These are phyloP conservation scores for Pseudohalonectria lignicola DNA, from an alignment of 2,329 filamentous ascomycete genomes.

Conservation along the genomic window DNA sequence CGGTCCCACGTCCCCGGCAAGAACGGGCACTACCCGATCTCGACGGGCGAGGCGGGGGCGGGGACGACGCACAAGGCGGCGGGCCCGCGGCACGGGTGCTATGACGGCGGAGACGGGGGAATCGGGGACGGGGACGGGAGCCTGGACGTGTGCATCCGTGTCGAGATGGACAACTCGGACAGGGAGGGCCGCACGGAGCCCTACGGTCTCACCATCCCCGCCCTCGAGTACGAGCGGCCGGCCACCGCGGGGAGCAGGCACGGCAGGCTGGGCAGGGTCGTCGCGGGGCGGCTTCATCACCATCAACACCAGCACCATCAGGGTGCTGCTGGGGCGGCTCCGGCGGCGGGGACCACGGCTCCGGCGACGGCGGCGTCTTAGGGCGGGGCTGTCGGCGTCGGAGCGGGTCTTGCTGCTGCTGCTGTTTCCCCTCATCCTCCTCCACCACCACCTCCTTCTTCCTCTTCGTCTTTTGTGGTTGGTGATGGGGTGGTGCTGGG, in stretches of 20 bases:
- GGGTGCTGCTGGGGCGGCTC: background rate
- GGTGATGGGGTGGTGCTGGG: too few relatives aligned
- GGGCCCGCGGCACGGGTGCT: slow-evolving; percentile 40
- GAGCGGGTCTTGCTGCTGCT: background rate
- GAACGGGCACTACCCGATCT: slow-evolving; percentile 61
- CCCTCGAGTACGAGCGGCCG: slow-evolving; percentile 37
- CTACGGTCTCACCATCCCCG: slow-evolving; percentile 81
- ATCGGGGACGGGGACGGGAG: slow-evolving; percentile 44
- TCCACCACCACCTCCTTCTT: background rate
- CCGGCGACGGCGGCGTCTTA: too few relatives aligned
- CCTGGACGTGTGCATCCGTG: slow-evolving; percentile 74
- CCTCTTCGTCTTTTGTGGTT: too few relatives aligned
- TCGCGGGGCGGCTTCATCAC: too few relatives aligned
- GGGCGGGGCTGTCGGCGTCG: too few relatives aligned
- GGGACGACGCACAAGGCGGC: slow-evolving; percentile 72
- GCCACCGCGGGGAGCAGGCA: too few relatives aligned
- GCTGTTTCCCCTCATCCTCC: background rate
- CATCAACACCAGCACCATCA: too few relatives aligned
- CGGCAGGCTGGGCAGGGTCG: too few relatives aligned
- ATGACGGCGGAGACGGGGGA: too few relatives aligned
- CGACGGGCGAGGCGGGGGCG: slow-evolving; percentile 64
- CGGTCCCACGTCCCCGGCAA: slow-evolving; percentile 25
- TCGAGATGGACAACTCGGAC: slow-evolving; percentile 80
- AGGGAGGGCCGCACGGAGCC: slow-evolving; percentile 66
- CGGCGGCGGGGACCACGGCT: too few relatives aligned